Evolutionary conservation across 805 yeast genomes (phyloP).

Genomic region (Candida railenensis): DNA sequence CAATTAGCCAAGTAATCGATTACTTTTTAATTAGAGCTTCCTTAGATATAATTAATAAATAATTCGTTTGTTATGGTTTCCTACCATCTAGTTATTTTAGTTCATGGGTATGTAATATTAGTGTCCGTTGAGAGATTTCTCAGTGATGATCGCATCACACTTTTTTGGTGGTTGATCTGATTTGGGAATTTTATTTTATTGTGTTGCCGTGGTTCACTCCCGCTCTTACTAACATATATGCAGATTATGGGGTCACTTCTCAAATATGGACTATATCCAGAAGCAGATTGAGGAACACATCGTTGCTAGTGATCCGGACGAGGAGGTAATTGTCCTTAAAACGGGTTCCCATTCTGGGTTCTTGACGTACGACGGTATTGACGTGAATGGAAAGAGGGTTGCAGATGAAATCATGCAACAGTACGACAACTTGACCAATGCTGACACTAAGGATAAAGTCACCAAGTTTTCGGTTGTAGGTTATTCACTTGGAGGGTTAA

Average conservation of each 20-base stretch:
- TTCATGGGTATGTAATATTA: constrained; percentile 61
- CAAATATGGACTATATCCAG: constrained; percentile 64
- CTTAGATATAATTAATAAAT: not conserved
- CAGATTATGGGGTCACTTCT: constrained; percentile 72
- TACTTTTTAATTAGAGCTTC: too few species aligned
- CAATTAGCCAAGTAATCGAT: too few species aligned
- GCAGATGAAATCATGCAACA: constrained; percentile 56
- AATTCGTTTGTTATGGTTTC: constrained; percentile 16
- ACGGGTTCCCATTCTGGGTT: constrained; percentile 68
- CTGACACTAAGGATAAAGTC: constrained; percentile 22
- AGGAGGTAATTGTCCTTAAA: constrained; percentile 42
- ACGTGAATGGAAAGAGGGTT: constrained; percentile 76
- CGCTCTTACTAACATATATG: too few species aligned
- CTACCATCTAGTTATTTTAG: constrained; percentile 65
- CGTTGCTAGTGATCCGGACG: constrained; percentile 17
- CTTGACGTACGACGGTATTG: constrained; percentile 83
- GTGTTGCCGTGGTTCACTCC: too few species aligned
- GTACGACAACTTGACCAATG: constrained; percentile 13
- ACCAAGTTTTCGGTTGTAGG: constrained; percentile 39
- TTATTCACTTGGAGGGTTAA: constrained; percentile 43
- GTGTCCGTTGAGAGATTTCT: too few species aligned
- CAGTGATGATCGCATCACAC: too few species aligned
- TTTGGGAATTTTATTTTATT: too few species aligned
- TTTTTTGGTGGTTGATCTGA: too few species aligned
- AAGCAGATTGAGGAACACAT: constrained; percentile 38